Base-by-base conservation (phyloP, 2,329 filamentous ascomycete species). In the Sporothrix pseudoabietina region DNA sequence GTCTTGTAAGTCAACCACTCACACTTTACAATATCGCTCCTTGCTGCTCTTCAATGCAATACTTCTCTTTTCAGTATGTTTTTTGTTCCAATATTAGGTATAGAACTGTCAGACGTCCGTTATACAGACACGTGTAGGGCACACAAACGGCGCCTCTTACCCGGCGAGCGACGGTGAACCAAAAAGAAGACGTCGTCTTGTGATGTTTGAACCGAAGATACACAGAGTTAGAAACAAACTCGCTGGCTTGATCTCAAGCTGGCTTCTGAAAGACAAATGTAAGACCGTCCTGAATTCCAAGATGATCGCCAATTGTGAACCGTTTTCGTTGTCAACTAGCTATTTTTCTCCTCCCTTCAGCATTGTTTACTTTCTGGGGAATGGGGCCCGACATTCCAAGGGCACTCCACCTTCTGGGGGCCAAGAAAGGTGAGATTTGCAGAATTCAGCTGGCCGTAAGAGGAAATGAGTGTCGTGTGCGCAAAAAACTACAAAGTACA, bases 321-420 rank as follows among this genome's bases (percentile, higher is more conserved):
- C 26, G 44, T 52, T 49, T 68, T 32, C 26, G n/a, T 4, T 44
- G 12, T 10, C 52, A 30, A 30, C 44, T 52, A 12, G 41, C 14
- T 3, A 4, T 10, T 69, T 35, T 30, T 2, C 26, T 26, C 26
- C 2, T 26, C n/a, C 22, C 26, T 22, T 22, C 52, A 22, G 3
- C 3, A 8, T 47, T 54, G 66, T 68, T 66, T 49, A n/a, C 65
- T 30, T 35, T 39, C 22, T 47, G 26, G 41, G 63, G 44, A 68
- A 52, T 54, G 66, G 26, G 30, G 3, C 44, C 12, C 47, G 16
- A 16, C 66, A 39, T 69, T 69, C 66, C 66, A 69, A 52, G 8
- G 19, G 8, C 7, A 32, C 26, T 12, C 16, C 26, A 12, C 12
- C 39, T 47, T 8, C 8, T 2, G 22, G 57, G 35, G 19, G 39